Base-by-base conservation (phyloP, 192 early-diverging fungal species). In the Podila epicladia region DNA sequence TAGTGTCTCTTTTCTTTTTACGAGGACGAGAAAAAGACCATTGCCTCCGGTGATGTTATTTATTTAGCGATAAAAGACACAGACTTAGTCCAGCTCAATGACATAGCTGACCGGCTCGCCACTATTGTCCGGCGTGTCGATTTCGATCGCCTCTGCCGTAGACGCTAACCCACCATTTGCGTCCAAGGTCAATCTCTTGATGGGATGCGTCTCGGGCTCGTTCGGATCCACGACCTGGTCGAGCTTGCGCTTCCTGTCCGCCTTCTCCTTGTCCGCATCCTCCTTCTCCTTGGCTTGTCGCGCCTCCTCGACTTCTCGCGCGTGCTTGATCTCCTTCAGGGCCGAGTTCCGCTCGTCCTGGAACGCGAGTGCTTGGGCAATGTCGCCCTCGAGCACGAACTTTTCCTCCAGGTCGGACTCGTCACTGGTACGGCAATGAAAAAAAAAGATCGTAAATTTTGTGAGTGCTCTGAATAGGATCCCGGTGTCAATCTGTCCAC, bases 181-280 rank as follows among this genome's bases (percentile, higher is more conserved):
- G 11, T 55, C 53, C 53, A 55, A 17, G 20, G 53, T 55, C 53
- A 55, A 17, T 17, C 22, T 12, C 53, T 55, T 55, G 53, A 55
- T 12, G 5, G 53, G 53, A 2, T 55, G 53, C n/a, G 20, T 17
- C 53, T 55, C 53, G 20, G 20, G 53, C 24, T 55, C 53, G 24
- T 55, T 26, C n/a, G 2, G n/a, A 9, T 26, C 53, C 20, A 55
- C 53, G n/a, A 55, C 53, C 11, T 55, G 53, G 24, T 55, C 53
- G n/a, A 55, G 24, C 53, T 55, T 55, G 53, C 53, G 53, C 24
- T 55, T 55, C 53, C n/a, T 24, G n/a, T 55, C 53, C n/a, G 50
- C 50, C 0, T 9, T n/a, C 22, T 55, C 53, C 53, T 24, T 55
- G 11, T 55, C 53, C 20, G 22, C 11, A 24, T 55, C 53, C 7